Base-by-base conservation (phyloP, 768 basidiomycete genomes). In the Lentinus brumalis region DNA sequence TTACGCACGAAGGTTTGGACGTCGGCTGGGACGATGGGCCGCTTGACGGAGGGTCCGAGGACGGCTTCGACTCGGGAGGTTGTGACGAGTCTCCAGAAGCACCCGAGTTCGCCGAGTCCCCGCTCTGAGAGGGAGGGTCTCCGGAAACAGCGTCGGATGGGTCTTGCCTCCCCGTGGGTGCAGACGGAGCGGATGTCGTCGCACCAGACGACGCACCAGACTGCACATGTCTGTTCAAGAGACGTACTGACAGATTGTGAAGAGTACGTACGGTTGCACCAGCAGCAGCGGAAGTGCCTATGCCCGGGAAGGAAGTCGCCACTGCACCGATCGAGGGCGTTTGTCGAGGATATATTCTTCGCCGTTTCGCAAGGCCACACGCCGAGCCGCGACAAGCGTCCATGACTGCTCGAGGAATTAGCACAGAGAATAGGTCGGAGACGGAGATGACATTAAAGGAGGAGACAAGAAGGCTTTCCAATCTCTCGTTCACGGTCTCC, bases 301-400 rank as follows among this genome's bases (percentile, higher is more conserved):
- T 42, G 30, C 29, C 52, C 46, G 56, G 38, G 21, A 41, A 12
- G 50, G 54, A 31, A 12, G 56, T 58, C 50, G 52, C 52, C 29
- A 39, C 53, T 39, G 57, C 40, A 31, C 29, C 50, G 52, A 54
- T 42, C 18, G 61, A 41, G 15, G 46, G 61, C 39, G 61, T 50
- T 49, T 62, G 61, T 50, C 61, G 57, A 29, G 49, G 50, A 30
- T 57, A 15, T 35, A 61, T 11, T 45, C 29, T 41, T 11, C 35
- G 45, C 44, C 50, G 41, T 40, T 50, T 35, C 21, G 35, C 56
- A 29, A 31, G 5, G 31, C 15, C 14, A 12, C 35, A 40, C 32
- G 7, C 38, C 9, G 39, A 11, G 16, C 32, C 11, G n/a, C 52
- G 18, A 38, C 52, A 53, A 8, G 16, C 8, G 32, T n/a, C 18